These are phyloP conservation scores for Protomyces arabidopsidicola DNA, from an alignment of 1,139 yeast genomes.

Conservation along the genomic window DNA sequence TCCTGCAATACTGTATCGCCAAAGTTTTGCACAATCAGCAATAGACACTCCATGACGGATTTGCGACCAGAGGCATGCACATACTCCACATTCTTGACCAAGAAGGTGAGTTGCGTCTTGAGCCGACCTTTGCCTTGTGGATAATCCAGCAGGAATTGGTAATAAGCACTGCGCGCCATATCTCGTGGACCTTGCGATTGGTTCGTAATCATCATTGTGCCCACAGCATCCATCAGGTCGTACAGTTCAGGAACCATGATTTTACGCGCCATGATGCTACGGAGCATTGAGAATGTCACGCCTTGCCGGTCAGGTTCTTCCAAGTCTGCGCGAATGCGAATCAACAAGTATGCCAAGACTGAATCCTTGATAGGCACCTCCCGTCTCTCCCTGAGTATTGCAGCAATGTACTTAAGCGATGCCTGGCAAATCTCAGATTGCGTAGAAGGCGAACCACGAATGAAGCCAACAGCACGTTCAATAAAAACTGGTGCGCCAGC, in stretches of 20 bases:
- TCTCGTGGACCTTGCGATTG: constrained; percentile 80
- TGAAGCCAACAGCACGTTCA: constrained; percentile 58
- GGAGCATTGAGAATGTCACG: constrained; percentile 75
- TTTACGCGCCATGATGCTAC: constrained; percentile 67
- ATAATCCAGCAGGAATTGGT: constrained; percentile 84
- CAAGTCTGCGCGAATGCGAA: constrained; percentile 77
- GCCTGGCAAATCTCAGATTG: constrained; percentile 79
- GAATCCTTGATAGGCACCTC: constrained; percentile 63
- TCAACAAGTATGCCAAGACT: constrained; percentile 69
- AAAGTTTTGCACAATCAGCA: constrained; percentile 63
- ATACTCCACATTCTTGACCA: constrained; percentile 78
- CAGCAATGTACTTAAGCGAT: constrained; percentile 66
- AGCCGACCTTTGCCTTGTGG: constrained; percentile 87
- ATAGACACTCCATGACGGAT: constrained; percentile 83
- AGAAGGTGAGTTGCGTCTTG: constrained; percentile 74
- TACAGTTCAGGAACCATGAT: constrained; percentile 81
- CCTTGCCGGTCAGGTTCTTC: constrained; percentile 90
- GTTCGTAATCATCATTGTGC: constrained; percentile 84
- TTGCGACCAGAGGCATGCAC: constrained; percentile 84
- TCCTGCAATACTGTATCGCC: constrained; percentile 56
- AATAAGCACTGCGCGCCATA: constrained; percentile 76
- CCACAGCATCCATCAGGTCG: constrained; percentile 76
- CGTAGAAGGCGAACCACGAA: constrained; percentile 74
- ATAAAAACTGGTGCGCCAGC: constrained; percentile 32
- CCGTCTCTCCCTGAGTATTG: constrained; percentile 64